Conservation (phyloP, 2,329 filamentous ascomycete genomes). For the Penicillium brasilianum region DNA sequence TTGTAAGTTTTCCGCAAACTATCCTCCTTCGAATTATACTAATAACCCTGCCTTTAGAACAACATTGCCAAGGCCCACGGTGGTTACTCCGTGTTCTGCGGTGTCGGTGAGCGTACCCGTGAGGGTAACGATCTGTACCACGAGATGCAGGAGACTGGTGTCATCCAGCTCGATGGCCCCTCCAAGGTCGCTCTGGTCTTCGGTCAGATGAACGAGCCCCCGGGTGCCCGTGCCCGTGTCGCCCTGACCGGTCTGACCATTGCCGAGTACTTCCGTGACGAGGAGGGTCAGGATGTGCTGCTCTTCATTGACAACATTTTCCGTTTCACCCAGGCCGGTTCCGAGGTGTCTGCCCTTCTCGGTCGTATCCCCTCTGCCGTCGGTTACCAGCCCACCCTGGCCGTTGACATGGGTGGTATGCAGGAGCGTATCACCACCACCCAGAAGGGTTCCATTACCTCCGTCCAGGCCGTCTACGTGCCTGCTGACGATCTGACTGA, state of each 20-base stretch:
- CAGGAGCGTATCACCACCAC: constrained; percentile 99
- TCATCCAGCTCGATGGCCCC: constrained; percentile 98
- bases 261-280: constrained; percentile 78
- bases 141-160: constrained; percentile 99
- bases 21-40: neutral
- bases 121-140: constrained; percentile 99
- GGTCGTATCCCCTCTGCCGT: constrained; percentile 99
- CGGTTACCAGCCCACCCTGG: constrained; percentile 99
- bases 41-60: constrained; percentile 65
- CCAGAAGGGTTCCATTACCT: constrained; percentile 99
- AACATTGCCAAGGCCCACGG: constrained; percentile 99
- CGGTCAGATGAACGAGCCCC: constrained; percentile 99
- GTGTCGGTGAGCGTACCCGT: constrained; percentile 99
- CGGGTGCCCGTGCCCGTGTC: constrained; percentile 99
- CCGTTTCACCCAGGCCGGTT: constrained; percentile 99
- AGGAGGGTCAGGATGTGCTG: constrained; percentile 91
- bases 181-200: constrained; percentile 99
- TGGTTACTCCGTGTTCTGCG: constrained; percentile 99
- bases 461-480: constrained; percentile 99
- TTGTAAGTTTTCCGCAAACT: constrained; percentile 61
- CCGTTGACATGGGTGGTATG: constrained; percentile 99
- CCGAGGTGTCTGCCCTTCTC: constrained; percentile 98
- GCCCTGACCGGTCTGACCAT: constrained; percentile 81
- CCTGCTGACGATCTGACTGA: constrained; percentile 99
- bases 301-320: constrained; percentile 99